These are phyloP conservation scores for Phytopythium vexans DNA, from an alignment of 352 stramenopile genomes.

Conservation along the genomic window DNA sequence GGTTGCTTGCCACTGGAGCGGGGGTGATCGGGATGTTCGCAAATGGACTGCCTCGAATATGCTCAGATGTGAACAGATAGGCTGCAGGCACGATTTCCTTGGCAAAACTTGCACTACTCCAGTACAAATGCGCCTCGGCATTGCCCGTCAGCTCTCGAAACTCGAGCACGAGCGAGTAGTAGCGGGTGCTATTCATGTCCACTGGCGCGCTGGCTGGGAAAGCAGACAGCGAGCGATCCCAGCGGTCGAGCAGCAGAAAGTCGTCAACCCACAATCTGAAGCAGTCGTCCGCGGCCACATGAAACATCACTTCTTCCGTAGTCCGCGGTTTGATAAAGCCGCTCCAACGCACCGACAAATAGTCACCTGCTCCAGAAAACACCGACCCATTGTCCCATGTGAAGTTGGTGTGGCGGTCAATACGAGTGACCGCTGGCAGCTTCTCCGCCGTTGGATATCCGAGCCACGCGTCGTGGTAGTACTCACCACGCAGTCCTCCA, in stretches of 20 bases:
- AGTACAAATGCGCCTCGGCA: conserved; percentile 43
- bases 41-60: conserved; percentile 56
- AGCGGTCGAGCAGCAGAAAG: conserved; percentile 59
- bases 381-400: conserved; percentile 52
- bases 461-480: conserved; percentile 67
- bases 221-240: conserved; percentile 18
- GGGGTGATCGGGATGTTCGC: conserved; percentile 32
- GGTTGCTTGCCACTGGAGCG: conserved; percentile 5
- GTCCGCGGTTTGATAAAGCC: conserved; percentile 55
- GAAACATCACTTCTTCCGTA: conserved; percentile 39
- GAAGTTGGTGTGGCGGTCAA: conserved; percentile 73
- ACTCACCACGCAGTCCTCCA: conserved; percentile 59
- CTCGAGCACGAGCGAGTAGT: conserved; percentile 57
- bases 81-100: conserved; percentile 46
- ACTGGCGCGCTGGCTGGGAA: conserved; percentile 7
- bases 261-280: conserved; percentile 64
- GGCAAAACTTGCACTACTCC: conserved; percentile 23
- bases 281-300: conserved; percentile 44
- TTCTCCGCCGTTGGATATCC: conserved; percentile 2
- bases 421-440: not conserved
- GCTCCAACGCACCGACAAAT: conserved; percentile 62
- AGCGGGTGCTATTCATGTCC: conserved; percentile 27
- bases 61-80: conserved; percentile 41
- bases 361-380: conserved; percentile 48
- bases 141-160: conserved; percentile 46